Percentiles rank a stretch among this genome's conserved stretches.
Evolutionary conservation across 2,329 filamentous ascomycete species (phyloP).

Genomic region (Hortaea werneckii): DNA sequence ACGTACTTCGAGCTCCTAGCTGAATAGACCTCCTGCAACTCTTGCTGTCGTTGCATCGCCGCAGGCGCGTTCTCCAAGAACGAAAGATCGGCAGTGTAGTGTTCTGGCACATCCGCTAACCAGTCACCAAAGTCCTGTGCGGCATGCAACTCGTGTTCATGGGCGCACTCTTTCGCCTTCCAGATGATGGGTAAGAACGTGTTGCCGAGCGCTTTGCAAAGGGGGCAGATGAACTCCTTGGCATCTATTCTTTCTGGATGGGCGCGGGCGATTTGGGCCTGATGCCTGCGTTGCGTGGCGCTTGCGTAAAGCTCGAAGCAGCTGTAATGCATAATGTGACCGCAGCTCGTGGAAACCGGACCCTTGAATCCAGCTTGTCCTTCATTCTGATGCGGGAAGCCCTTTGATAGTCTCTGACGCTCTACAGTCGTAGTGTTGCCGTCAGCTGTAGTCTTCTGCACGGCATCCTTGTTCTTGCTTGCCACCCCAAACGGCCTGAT

Average conservation of each 20-base stretch:
- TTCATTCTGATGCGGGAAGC: conserved; percentile 58
- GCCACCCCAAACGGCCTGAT: conserved; percentile 86
- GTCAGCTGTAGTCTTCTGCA: conserved; percentile 64
- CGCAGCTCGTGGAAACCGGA: conserved; percentile 81
- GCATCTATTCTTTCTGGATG: conserved; percentile 72
- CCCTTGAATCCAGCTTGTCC: conserved; percentile 44
- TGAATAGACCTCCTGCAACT: conserved; percentile 16
- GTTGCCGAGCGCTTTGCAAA: conserved; percentile 95
- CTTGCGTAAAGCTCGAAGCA: conserved; percentile 90
- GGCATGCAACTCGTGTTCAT: conserved; percentile 49
- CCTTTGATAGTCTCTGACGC: conserved; percentile 76
- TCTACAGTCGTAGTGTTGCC: conserved; percentile 64
- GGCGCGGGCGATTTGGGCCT: conserved; percentile 85
- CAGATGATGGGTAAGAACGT: conserved; percentile 90
- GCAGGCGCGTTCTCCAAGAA: conserved; percentile 35
- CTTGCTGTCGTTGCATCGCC: conserved; percentile 21
- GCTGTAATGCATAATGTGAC: conserved; percentile 95
- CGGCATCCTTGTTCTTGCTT: conserved; percentile 67
- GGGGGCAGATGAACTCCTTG: conserved; percentile 89
- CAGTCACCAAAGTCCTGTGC: conserved; percentile 57
- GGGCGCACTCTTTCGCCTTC: conserved; percentile 80
- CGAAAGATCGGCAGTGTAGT: conserved; percentile 39
- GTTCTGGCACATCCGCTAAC: conserved; percentile 40
- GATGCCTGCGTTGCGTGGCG: conserved; percentile 73
- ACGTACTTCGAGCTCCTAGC: conserved; percentile 19